Percentiles rank a stretch among this genome's conserved stretches.
Evolutionary conservation across 805 yeast genomes (phyloP).

Genomic region (Candida broadrunensis): DNA sequence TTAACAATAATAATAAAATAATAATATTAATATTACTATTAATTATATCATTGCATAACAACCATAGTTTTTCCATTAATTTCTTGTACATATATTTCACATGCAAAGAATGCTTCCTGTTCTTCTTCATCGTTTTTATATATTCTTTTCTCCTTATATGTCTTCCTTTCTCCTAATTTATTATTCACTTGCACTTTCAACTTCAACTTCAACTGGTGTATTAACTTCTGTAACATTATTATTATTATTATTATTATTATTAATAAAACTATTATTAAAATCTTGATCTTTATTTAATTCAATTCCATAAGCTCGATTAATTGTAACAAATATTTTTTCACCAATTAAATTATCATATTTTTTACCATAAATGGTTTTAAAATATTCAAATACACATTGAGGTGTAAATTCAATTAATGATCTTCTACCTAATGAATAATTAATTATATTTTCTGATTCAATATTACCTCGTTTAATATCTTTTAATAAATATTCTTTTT

Average conservation of each 20-base stretch:
- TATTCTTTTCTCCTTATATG: no score
- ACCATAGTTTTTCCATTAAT: no score
- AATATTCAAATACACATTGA: conserved; percentile 19
- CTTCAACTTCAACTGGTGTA: neutral
- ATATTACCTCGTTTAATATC: conserved; percentile 9
- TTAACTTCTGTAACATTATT: conserved; percentile 1
- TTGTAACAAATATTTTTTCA: conserved; percentile 17
- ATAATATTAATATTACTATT: no score
- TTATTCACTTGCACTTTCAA: no score
- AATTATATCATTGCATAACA: no score
- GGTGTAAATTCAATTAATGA: conserved; percentile 32
- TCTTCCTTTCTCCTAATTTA: no score
- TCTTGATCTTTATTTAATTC: conserved; percentile 6
- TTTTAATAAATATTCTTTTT: conserved; percentile 25
- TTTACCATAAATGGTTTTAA: conserved; percentile 22
- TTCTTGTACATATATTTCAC: no score
- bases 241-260: neutral
- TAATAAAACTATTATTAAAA: neutral
- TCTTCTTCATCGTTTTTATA: no score
- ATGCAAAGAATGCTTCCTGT: no score
- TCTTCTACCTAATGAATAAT: conserved; percentile 31
- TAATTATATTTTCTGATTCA: conserved; percentile 14
- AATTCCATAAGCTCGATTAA: conserved; percentile 22
- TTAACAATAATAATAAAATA: no score
- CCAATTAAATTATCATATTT: conserved; percentile 17